phyloP scores from a whole-genome alignment of 2,329 filamentous ascomycete species.

The Diaporthe destruens region DNA sequence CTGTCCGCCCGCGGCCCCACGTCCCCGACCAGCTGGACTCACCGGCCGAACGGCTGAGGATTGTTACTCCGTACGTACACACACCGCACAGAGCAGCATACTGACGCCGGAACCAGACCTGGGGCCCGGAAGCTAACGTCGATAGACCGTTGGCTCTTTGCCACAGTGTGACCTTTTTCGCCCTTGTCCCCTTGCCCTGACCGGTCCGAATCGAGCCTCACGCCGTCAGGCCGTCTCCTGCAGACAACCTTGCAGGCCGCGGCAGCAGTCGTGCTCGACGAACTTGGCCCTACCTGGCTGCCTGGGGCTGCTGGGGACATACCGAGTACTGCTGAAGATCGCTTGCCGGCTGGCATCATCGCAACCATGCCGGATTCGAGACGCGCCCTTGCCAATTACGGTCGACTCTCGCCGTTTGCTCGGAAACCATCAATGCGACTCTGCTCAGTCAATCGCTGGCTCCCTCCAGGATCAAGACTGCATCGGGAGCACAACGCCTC shows the following conservation, averaged over 20 bases:
- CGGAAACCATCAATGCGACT: not conserved
- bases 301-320: not conserved
- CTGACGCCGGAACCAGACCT: not conserved
- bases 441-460: not conserved
- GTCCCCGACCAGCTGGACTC: not conserved
- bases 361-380: constrained; percentile 16
- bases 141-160: constrained; percentile 3
- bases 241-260: constrained; percentile 1
- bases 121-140: constrained; percentile 10
- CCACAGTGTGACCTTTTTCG: not conserved
- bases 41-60: constrained; percentile 18
- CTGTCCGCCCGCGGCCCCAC: not conserved
- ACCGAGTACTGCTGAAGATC: not conserved
- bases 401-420: constrained; percentile 12
- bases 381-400: not conserved
- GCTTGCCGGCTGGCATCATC: constrained; percentile 21
- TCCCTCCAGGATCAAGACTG: not conserved
- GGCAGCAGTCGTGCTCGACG: not conserved
- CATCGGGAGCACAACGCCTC: not conserved
- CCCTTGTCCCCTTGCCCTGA: not conserved
- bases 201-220: constrained; percentile 18
- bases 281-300: constrained; percentile 6
- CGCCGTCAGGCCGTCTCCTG: not conserved
- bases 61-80: not conserved
- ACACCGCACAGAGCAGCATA: not conserved